Evolutionary conservation across 2,329 filamentous ascomycete species (phyloP).

Genomic region (Fusarium nurragi): DNA sequence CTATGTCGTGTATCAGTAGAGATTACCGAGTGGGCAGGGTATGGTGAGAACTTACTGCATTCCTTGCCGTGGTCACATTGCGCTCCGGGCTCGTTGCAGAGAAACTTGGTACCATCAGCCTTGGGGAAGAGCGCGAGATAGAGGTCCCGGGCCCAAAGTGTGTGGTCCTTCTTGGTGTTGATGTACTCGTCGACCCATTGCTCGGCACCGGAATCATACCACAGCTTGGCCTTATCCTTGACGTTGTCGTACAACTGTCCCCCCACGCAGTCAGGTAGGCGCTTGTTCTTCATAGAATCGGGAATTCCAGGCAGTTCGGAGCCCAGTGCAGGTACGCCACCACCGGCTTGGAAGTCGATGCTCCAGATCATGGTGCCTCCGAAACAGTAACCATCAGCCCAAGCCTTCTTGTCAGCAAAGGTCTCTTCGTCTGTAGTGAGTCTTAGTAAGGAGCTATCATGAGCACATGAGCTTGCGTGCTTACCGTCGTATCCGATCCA

Average conservation of each 20-base stretch:
- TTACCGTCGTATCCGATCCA: constrained; percentile 41
- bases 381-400: constrained; percentile 21
- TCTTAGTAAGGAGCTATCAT: not conserved
- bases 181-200: constrained; percentile 5
- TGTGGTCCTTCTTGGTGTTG: not conserved
- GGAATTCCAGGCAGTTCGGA: no score
- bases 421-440: constrained; percentile 33
- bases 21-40: not conserved
- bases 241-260: not conserved
- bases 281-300: not conserved
- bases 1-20: not conserved
- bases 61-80: not conserved
- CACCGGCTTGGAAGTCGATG: constrained; percentile 22
- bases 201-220: constrained; percentile 1
- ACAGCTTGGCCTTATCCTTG: not conserved
- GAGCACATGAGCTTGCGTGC: no score
- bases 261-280: not conserved
- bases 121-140: not conserved
- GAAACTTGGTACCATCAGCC: not conserved
- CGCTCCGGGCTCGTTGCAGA: not conserved
- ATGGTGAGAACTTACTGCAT: not conserved
- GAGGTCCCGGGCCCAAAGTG: not conserved
- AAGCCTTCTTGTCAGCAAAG: constrained; percentile 20
- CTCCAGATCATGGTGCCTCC: constrained; percentile 36
- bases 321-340: no score